These are phyloP conservation scores for Isabelozyma pseudorhagii DNA, from an alignment of 805 yeast genomes.

Conservation along the genomic window DNA sequence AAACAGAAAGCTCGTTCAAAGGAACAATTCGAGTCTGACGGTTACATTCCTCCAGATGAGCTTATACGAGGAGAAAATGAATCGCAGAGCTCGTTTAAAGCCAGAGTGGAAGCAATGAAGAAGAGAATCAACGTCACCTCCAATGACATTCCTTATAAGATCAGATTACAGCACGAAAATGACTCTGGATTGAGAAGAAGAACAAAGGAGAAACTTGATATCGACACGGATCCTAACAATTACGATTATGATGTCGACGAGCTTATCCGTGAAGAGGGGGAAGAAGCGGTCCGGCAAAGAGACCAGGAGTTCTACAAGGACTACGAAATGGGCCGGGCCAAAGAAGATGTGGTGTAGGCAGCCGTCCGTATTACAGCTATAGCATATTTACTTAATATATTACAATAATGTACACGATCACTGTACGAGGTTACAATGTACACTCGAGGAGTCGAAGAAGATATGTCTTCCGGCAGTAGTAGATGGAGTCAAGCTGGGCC, in stretches of 20 bases:
- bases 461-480: slow-evolving; percentile 17
- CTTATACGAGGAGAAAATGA: slow-evolving; percentile 9
- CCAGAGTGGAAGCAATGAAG: slow-evolving; percentile 20
- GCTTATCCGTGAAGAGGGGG: slow-evolving; percentile 35
- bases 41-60: slow-evolving; percentile 43
- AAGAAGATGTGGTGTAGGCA: slow-evolving; percentile 5
- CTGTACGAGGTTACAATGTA: neutral
- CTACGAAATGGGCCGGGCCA: slow-evolving; percentile 2
- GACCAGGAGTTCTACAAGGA: slow-evolving; percentile 1
- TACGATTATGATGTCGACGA: slow-evolving; percentile 45
- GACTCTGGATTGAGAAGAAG: slow-evolving; percentile 21
- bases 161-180: slow-evolving; percentile 21
- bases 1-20: neutral
- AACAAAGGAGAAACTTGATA: slow-evolving; percentile 29
- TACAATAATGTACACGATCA: neutral
- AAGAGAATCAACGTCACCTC: slow-evolving; percentile 29
- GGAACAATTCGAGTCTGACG: slow-evolving; percentile 13
- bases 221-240: slow-evolving; percentile 36
- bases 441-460: slow-evolving; percentile 11
- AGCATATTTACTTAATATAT: neutral
- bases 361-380: neutral
- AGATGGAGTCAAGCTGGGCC: slow-evolving; percentile 9
- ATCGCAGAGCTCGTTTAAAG: slow-evolving; percentile 8
- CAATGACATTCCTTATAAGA: slow-evolving; percentile 35
- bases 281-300: slow-evolving; percentile 12